Percentiles rank a stretch among this genome's conserved stretches.
Conservation (phyloP, 2,329 filamentous ascomycete genomes). For the Fusarium torulosum region DNA sequence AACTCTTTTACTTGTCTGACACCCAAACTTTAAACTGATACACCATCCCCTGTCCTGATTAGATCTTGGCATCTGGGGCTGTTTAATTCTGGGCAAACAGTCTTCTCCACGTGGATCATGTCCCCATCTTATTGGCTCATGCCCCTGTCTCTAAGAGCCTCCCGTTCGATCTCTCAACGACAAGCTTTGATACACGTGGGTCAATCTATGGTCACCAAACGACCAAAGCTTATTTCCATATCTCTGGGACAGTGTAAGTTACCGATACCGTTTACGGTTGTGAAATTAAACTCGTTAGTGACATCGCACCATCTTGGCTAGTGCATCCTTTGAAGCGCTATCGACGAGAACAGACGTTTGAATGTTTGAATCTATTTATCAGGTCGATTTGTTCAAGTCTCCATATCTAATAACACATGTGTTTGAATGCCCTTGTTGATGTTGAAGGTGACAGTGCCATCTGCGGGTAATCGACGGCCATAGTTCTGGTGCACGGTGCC, state of each 20-base stretch:
- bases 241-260: not conserved
- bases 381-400: not conserved
- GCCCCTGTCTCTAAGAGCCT: constrained; percentile 8
- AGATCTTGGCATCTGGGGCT: constrained; percentile 29
- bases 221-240: not conserved
- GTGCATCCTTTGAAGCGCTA: not conserved
- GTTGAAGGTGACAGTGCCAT: not conserved
- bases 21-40: not conserved
- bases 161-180: constrained; percentile 26
- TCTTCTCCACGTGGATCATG: constrained; percentile 29
- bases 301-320: not conserved
- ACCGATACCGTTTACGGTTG: not conserved
- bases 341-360: not conserved
- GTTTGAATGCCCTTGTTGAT: not conserved
- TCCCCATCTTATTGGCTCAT: constrained; percentile 18
- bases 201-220: constrained; percentile 1
- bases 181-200: constrained; percentile 38
- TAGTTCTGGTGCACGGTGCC: not conserved
- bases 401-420: not conserved
- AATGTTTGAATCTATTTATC: not conserved
- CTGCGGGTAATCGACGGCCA: not conserved
- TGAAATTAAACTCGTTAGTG: not conserved
- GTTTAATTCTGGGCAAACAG: constrained; percentile 26
- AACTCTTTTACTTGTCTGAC: not conserved
- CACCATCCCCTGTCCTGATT: constrained; percentile 9